Base-by-base conservation (phyloP, 139 green algal species). In the Chlorella ohadii region DNA sequence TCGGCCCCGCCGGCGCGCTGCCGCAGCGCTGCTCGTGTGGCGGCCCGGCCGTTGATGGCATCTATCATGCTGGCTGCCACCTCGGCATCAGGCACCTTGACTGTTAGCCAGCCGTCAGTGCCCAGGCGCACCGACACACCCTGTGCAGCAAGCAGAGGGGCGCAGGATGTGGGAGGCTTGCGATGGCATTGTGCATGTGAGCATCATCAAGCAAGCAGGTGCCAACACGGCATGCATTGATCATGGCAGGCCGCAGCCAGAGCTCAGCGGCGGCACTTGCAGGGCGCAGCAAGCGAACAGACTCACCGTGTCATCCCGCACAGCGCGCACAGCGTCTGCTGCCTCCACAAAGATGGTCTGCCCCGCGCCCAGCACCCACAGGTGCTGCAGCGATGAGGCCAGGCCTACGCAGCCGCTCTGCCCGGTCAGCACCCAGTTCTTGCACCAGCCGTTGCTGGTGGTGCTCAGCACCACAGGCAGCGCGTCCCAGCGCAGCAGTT, bases 321-420 rank as follows among this genome's bases (percentile, higher is more conserved):
- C 70, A 4, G 70, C 70, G 12, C 38, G 27, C 11, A 77, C 70
- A 33, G 25, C 27, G 25, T 77, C 70, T 4, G 39, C 41, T 15
- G 51, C 39, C 23, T 47, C 70, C 3, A 77, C 56, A 44, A 44
- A 77, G 39, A 77, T 77, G 36, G 70, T 77, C 41, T 77, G 39
- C 39, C 70, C 70, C 27, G 70, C 70, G 22, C 70, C 70, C 39
- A 77, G 70, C 70, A 77, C 70, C 33, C 33, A 77, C 27, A 77
- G 19, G 70, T 77, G 70, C 11, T 47, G 17, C 70, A 77, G 27
- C 39, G 39, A 57, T 27, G 70, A 77, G 39, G 70, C 70, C 39
- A 77, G 70, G 12, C 33, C 70, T 39, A 77, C 70, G 70, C 70
- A 77, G 70, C 70, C 70, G 41, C 39, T 59, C 70, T 77, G 70